Base-by-base conservation (phyloP, 2,329 filamentous ascomycete genomes). In the Scedosporium apiospermum region DNA sequence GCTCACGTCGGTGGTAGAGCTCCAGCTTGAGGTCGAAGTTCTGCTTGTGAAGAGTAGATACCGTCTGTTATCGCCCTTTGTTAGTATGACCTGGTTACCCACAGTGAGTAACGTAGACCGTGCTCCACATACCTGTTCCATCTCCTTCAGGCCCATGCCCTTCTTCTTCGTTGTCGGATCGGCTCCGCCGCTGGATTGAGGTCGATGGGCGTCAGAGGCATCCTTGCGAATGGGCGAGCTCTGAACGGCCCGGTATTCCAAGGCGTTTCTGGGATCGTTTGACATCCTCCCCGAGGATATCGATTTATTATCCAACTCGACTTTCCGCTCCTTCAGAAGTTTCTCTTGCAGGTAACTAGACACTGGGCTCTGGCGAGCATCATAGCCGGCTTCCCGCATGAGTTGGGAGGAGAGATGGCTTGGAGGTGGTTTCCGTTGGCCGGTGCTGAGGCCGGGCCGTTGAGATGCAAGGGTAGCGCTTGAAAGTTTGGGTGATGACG, bases 11-110 rank as follows among this genome's bases (percentile, higher is more conserved):
- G 69, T 91, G 87, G 67, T 82, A 89, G 1, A 91, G 73, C 70
- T 91, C 88, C 38, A 91, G 77, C 71, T 91, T 91, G 51, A 91
- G 78, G 66, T 90, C 88, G 67, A 91, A 91, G 68, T 91, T 91
- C 73, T 90, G 84, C 70, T 91, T 91, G 71, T 88, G 85, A 23
- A 91, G 74, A 1, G 79, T 86, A 4, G 88, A 88, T 61, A 90
- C 75, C 62, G 86, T 83, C 81, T 88, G 58, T 44, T 2, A 53
- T 57, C 3, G 34, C 9, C 30, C 3, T 38, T 38, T 6, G 34
- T 51, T 9, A 38, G 18, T 38, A 62, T 67, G 64, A 18, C 16
- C 34, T 16, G 16, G 23, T 12, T 21, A n/a, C 18, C 3, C 2
- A 42, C 26, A 7, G 16, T 68, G 65, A 34, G 18, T 12, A n/a